phyloP scores from a whole-genome alignment of 2,329 filamentous ascomycete species.

The Plectosphaerella plurivora region DNA sequence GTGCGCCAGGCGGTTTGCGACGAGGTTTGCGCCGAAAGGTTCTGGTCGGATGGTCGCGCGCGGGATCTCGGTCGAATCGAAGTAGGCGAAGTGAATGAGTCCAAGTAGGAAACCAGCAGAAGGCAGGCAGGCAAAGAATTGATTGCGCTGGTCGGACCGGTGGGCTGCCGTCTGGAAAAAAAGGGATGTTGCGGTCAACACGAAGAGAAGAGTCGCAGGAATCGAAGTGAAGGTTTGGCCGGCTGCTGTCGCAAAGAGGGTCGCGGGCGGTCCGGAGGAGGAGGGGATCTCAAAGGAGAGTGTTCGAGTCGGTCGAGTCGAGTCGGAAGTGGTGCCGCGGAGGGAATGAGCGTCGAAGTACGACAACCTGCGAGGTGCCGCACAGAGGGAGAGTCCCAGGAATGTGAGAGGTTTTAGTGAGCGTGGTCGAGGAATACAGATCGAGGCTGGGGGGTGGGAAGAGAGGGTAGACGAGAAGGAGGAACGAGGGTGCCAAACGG shows the following conservation, averaged over 20 bases:
- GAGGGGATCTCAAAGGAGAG: conserved; percentile 9
- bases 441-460: background rate
- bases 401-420: conserved; percentile 8
- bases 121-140: background rate
- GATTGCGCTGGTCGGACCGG: background rate
- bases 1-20: no score
- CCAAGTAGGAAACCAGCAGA: conserved; percentile 1
- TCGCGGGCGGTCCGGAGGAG: background rate
- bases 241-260: background rate
- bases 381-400: conserved; percentile 1
- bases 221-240: conserved; percentile 7
- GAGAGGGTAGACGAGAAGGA: background rate
- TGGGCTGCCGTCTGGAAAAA: conserved; percentile 1
- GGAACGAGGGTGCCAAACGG: background rate
- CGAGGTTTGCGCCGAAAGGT: no score
- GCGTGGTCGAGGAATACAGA: conserved; percentile 2
- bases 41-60: no score
- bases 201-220: conserved; percentile 6
- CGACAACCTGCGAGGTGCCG: conserved; percentile 1
- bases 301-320: conserved; percentile 17
- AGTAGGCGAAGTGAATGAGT: background rate
- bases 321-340: background rate
- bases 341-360: conserved; percentile 4
- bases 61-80: no score
- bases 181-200: conserved; percentile 13